phyloP scores from a whole-genome alignment of 73 alveolate species.

The Paramecium bursaria region DNA sequence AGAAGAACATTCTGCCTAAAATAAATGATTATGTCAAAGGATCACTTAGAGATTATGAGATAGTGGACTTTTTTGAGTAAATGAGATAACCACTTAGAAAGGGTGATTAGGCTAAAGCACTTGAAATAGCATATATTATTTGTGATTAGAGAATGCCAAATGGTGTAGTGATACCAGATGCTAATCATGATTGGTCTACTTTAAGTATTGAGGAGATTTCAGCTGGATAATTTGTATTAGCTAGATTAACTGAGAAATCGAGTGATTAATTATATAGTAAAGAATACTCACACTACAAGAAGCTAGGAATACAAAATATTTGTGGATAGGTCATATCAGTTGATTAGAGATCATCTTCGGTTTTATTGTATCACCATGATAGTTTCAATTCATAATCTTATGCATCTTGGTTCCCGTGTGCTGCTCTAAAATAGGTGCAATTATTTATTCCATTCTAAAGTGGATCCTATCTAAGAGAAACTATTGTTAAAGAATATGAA shows the following conservation, averaged over 20 bases:
- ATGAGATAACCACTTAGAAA: conserved; percentile 79
- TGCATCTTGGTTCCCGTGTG: conserved; percentile 49
- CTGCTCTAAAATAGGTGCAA: conserved; percentile 22
- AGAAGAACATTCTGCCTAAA: conserved; percentile 84
- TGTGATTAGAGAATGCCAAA: conserved; percentile 87
- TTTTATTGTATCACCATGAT: conserved; percentile 65
- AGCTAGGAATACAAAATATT: conserved; percentile 49
- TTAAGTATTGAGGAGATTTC: conserved; percentile 84
- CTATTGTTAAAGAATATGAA: conserved; percentile 30
- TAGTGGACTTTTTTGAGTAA: conserved; percentile 86
- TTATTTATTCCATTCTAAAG: conserved; percentile 18
- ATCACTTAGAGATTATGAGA: conserved; percentile 82
- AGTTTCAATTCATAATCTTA: not conserved
- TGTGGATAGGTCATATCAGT: conserved; percentile 70
- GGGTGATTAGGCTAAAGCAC: conserved; percentile 80
- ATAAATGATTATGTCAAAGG: conserved; percentile 85
- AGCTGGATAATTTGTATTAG: conserved; percentile 82
- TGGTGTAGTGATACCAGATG: conserved; percentile 90
- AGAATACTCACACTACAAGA: conserved; percentile 23
- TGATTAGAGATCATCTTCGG: conserved; percentile 67
- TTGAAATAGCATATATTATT: conserved; percentile 84
- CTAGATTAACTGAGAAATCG: conserved; percentile 71
- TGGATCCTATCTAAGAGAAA: not conserved
- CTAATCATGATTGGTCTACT: conserved; percentile 89
- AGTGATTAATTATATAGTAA: conserved; percentile 36